A percentile compares a stretch with the other conserved stretches of the same genome.
phyloP scores from a whole-genome alignment of 1,139 yeast genomes.

The Debaryomycetaceae sp. region DNA sequence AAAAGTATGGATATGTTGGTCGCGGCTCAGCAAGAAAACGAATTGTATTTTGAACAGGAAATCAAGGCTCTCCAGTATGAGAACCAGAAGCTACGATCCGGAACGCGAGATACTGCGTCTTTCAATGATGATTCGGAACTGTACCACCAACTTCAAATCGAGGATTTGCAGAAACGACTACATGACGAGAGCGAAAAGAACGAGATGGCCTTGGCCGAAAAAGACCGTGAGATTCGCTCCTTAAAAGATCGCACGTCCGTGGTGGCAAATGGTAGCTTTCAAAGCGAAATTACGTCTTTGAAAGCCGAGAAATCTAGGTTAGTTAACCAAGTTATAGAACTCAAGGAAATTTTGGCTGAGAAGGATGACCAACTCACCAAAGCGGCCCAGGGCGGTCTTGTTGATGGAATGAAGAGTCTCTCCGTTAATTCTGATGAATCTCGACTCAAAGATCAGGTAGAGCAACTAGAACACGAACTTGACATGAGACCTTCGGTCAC shows the following conservation, averaged over 20 bases:
- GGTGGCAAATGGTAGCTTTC: constrained; percentile 1
- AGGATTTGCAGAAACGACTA: constrained; percentile 7
- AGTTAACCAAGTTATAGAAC: constrained; percentile 1
- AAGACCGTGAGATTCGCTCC: constrained; percentile 8
- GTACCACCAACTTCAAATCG: constrained; percentile 5
- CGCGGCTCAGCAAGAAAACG: constrained; percentile 32
- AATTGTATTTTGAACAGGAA: constrained; percentile 21
- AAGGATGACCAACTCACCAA: constrained; percentile 7
- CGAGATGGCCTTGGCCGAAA: constrained; percentile 6
- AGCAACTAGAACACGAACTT: constrained; percentile 15
- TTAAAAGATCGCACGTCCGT: constrained; percentile 27
- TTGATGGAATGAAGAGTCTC: constrained; percentile 4
- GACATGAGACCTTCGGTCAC: constrained; percentile 14
- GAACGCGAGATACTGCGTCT: constrained; percentile 3
- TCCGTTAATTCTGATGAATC: constrained; percentile 2
- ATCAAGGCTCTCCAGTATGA: constrained; percentile 9
- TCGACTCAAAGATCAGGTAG: constrained; percentile 7
- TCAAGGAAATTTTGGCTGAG: not conserved
- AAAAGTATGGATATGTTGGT: constrained; percentile 45
- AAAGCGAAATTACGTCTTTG: not conserved
- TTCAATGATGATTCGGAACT: constrained; percentile 2
- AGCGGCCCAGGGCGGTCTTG: constrained; percentile 7
- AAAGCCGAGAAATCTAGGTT: constrained; percentile 1
- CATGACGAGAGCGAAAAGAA: constrained; percentile 5
- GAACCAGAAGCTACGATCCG: constrained; percentile 1